Conservation (phyloP, 2,329 filamentous ascomycete species). For the Sclerotinia minor region DNA sequence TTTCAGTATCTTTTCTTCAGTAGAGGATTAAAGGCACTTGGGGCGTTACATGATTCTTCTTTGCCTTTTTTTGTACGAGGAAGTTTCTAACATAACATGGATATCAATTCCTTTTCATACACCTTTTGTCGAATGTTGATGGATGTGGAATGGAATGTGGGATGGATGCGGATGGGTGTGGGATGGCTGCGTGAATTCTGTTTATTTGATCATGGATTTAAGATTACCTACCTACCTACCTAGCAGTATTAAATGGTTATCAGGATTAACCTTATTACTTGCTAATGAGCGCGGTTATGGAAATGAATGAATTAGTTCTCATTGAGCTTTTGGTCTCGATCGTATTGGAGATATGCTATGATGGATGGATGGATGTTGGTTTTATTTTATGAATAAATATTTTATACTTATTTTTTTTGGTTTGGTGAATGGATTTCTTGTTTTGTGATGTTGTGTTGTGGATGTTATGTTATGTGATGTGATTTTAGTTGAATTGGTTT, state of each 20-base stretch:
- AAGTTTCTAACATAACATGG: neutral
- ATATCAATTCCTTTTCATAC: constrained; percentile 7
- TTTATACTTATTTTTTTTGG: neutral
- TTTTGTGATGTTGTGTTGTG: neutral
- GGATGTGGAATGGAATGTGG: neutral
- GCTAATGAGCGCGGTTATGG: neutral
- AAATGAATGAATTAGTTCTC: neutral
- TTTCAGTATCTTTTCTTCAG: neutral
- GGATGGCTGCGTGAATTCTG: neutral
- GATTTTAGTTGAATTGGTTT: too few species aligned
- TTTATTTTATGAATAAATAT: neutral
- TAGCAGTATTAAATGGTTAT: neutral
- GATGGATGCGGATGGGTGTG: neutral
- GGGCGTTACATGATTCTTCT: constrained; percentile 4
- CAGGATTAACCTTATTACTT: neutral
- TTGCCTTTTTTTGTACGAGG: constrained; percentile 1
- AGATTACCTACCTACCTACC: neutral
- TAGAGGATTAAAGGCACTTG: neutral
- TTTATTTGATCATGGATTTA: neutral
- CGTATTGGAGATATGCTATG: neutral
- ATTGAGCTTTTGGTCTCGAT: too few species aligned
- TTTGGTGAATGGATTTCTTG: neutral
- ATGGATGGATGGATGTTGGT: neutral
- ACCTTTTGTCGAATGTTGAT: constrained; percentile 7
- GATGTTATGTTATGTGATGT: too few species aligned